Evolutionary conservation across 2,329 filamentous ascomycete genomes (phyloP).

Genomic region (Colletotrichum liaoningense): DNA sequence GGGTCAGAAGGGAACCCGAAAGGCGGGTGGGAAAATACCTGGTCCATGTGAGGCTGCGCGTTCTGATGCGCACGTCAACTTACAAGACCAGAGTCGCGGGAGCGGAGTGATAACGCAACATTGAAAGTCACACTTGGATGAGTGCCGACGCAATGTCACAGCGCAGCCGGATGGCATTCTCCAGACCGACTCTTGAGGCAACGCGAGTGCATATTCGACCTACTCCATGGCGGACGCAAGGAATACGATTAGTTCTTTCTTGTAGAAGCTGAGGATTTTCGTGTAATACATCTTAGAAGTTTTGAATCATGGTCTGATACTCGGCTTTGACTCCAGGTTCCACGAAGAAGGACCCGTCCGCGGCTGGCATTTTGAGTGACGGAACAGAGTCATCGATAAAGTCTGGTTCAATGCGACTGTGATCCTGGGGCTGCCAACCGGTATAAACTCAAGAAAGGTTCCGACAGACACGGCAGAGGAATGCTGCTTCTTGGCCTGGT

Average conservation of each 20-base stretch:
- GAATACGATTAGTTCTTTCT: not conserved
- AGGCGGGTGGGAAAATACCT: not conserved
- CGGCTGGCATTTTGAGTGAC: constrained; percentile 3
- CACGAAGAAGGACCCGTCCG: not conserved
- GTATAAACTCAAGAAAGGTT: constrained; percentile 8
- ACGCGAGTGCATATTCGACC: not conserved
- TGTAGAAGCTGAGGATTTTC: not conserved
- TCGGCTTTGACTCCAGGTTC: not conserved
- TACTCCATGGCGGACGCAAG: too few species aligned
- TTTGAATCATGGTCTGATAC: too few species aligned
- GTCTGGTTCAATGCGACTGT: constrained; percentile 18
- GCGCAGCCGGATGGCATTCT: not conserved
- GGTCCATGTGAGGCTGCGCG: not conserved
- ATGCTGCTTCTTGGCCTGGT: not conserved
- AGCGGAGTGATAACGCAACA: not conserved
- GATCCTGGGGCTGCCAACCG: constrained; percentile 9
- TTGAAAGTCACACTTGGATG: not conserved
- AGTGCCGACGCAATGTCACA: not conserved
- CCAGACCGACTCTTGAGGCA: not conserved
- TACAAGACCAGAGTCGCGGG: not conserved
- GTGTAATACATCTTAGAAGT: too few species aligned
- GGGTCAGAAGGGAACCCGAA: not conserved
- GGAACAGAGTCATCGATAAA: not conserved
- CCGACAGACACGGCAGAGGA: constrained; percentile 26
- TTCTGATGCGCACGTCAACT: not conserved